These are phyloP conservation scores for Sporothrix brunneoviolacea DNA, from an alignment of 2,329 filamentous ascomycete species.

Conservation along the genomic window DNA sequence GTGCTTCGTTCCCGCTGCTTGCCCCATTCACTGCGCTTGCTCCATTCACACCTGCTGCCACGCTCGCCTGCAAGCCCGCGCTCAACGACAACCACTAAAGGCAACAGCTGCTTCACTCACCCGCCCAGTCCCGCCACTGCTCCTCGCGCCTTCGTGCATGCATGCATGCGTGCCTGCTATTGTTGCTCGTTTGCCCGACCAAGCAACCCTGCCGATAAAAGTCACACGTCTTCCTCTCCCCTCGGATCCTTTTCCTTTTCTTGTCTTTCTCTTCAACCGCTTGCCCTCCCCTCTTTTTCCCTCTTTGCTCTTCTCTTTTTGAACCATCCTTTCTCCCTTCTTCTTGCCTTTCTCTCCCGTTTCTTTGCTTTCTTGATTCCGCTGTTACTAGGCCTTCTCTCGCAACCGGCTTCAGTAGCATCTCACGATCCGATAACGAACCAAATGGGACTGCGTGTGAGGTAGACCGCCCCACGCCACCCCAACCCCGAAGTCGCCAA, in stretches of 20 bases:
- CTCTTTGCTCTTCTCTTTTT: neutral
- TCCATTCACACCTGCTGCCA: neutral
- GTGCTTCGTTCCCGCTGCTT: neutral
- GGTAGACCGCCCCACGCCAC: neutral
- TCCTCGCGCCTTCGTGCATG: neutral
- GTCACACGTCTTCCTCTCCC: neutral
- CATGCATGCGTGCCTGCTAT: neutral
- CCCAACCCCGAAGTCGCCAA: neutral
- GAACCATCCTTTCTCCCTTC: neutral
- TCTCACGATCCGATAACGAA: neutral
- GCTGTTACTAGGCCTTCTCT: neutral
- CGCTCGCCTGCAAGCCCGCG: neutral
- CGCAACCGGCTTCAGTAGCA: neutral
- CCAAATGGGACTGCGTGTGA: neutral
- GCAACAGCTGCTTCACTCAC: neutral
- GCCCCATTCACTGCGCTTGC: neutral
- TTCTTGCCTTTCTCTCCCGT: neutral
- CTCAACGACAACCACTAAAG: neutral
- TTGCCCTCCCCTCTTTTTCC: neutral
- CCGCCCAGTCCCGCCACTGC: neutral
- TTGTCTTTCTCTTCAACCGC: neutral
- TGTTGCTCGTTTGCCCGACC: constrained; percentile 7
- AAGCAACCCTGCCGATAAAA: constrained; percentile 7
- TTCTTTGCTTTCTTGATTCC: neutral
- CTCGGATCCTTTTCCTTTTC: neutral